Percentiles rank a stretch among this genome's conserved stretches.
Evolutionary conservation across 768 basidiomycete genomes (phyloP).

Genomic region (Rubroboletus pulcherrimus): DNA sequence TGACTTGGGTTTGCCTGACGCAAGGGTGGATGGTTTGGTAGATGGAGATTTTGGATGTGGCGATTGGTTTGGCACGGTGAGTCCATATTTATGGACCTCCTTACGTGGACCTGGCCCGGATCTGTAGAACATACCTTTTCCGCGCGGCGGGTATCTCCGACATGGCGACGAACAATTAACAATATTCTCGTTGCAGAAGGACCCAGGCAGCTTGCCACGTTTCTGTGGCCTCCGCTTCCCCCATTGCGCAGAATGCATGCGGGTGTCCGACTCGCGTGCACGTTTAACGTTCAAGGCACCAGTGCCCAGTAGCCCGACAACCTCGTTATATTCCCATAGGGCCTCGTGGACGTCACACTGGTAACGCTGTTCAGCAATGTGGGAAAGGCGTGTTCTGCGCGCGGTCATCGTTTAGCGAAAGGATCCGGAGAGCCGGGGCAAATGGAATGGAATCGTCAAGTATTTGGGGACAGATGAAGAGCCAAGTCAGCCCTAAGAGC

Average conservation of each 20-base stretch:
- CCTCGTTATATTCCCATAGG: constrained; percentile 15
- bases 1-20: neutral
- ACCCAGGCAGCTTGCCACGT: constrained; percentile 5
- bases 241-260: constrained; percentile 1
- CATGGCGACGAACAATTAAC: neutral
- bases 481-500: neutral
- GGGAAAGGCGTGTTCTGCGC: constrained; percentile 17
- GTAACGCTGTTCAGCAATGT: constrained; percentile 6
- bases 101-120: neutral
- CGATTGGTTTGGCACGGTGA: constrained; percentile 1
- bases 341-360: constrained; percentile 15
- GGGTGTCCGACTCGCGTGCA: constrained; percentile 1
- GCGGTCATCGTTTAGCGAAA: constrained; percentile 16
- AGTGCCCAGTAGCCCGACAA: neutral
- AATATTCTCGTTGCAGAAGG: neutral
- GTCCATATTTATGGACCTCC: constrained; percentile 25
- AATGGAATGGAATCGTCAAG: constrained; percentile 1
- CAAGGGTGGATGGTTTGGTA: constrained; percentile 4
- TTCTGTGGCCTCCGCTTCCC: constrained; percentile 2
- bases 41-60: constrained; percentile 10
- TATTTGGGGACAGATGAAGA: neutral
- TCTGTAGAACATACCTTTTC: constrained; percentile 13
- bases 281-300: constrained; percentile 7
- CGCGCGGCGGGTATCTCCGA: constrained; percentile 19
- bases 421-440: constrained; percentile 7